Evolutionary conservation across 2,329 filamentous ascomycete genomes (phyloP), one percentile per base, ranked within the genome.

Genomic region (Fusarium duplospermum): DNA sequence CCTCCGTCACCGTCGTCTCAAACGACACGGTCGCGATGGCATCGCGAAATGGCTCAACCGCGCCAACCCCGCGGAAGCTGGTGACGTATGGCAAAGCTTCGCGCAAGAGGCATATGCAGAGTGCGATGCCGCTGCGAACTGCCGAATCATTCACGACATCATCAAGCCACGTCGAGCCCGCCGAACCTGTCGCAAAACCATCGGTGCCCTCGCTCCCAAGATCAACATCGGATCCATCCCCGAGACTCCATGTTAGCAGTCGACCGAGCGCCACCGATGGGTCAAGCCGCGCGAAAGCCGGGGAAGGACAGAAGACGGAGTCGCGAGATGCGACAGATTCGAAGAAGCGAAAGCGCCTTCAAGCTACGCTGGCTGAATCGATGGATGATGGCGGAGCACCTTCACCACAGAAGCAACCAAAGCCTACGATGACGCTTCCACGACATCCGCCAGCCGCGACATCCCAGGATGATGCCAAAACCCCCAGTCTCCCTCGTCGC

Each of bases 51-150:
- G 71, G 73, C 36, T 54, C 78, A 40, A 56, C 77, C n/a, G 68
- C 76, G 40, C 70, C 77, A 27, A 47, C 69, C 47, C 69, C 70
- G 62, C 78, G 71, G 65, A 78, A 76, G 66, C 52, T 79, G 22
- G 64, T 76, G 65, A 80, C 78, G 7, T 80, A 80, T 62, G 78
- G 78, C 52, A 80, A 78, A 57, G 36, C 76, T 62, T 71, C 77
- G 67, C 78, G 78, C 69, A 80, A 74, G 59, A 67, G 64, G 52
- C 70, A 67, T 11, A 67, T 72, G 57, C 74, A 71, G 66, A 70
- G 72, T 52, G 58, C 75, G 45, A 70, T 77, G 35, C 71, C 77
- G 18, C 58, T 78, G n/a, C 73, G 71, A 62, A 59, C 77, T 13
- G 33, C 71, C n/a, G 77, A 77, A 59, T 54, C 67, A 2, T 66